A percentile compares a stretch with the other conserved stretches of the same genome.
Evolutionary conservation across 78 protist genomes (phyloP).

Genomic region (slime mould (Dictyostelium discoideum)): DNA sequence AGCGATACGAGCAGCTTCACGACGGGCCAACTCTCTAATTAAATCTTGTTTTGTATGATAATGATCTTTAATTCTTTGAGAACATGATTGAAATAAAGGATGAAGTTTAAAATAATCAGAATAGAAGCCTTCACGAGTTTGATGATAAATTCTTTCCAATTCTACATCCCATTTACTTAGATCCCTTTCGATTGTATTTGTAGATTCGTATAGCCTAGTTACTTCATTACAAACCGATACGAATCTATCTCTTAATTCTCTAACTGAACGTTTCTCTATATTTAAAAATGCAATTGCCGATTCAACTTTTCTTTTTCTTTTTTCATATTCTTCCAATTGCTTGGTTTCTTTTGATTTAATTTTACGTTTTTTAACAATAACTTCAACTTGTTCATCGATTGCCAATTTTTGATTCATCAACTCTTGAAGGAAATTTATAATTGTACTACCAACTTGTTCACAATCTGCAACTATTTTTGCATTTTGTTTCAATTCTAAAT

Average conservation of each 20-base stretch:
- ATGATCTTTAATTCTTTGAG: constrained; percentile 51
- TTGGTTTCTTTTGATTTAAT: constrained; percentile 32
- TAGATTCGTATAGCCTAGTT: constrained; percentile 28
- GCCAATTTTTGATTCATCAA: constrained; percentile 16
- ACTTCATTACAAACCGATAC: constrained; percentile 79
- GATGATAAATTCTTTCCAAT: constrained; percentile 58
- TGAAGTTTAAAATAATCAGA: constrained; percentile 69
- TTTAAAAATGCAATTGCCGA: constrained; percentile 51
- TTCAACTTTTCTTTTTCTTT: constrained; percentile 24
- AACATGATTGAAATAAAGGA: constrained; percentile 70
- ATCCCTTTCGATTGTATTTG: constrained; percentile 57
- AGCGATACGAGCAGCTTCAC: constrained; percentile 68
- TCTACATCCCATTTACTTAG: constrained; percentile 74
- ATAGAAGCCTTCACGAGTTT: constrained; percentile 59
- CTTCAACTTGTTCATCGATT: constrained; percentile 4
- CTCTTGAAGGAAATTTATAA: constrained; percentile 41
- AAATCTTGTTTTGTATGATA: constrained; percentile 50
- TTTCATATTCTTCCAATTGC: constrained; percentile 32
- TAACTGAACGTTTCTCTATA: constrained; percentile 65
- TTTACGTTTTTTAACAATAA: constrained; percentile 28
- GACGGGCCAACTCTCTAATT: constrained; percentile 44
- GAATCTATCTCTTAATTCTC: constrained; percentile 61
- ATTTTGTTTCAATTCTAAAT: constrained; percentile 43
- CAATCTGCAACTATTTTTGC: constrained; percentile 68
- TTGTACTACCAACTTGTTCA: constrained; percentile 22